phyloP scores from a whole-genome alignment of 2,329 filamentous ascomycete species.

The Capronia coronata region DNA sequence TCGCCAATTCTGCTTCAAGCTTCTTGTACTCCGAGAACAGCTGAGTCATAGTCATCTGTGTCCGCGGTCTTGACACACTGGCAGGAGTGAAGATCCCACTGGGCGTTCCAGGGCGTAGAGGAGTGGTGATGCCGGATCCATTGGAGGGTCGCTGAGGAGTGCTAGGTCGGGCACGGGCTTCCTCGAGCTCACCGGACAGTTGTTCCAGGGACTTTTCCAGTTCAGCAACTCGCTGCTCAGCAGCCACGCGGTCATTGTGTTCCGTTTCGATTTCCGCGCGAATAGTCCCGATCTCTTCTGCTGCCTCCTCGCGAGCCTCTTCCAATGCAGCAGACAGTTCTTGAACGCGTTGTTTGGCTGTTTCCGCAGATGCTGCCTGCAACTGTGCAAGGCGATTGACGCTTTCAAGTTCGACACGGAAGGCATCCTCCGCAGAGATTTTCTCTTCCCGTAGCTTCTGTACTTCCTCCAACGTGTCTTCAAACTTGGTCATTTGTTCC shows the following conservation, averaged over 20 bases:
- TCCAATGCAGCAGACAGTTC: constrained; percentile 53
- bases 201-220: constrained; percentile 58
- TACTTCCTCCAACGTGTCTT: constrained; percentile 73
- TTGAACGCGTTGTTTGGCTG: constrained; percentile 53
- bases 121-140: constrained; percentile 44
- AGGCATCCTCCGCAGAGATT: constrained; percentile 74
- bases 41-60: constrained; percentile 58
- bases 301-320: constrained; percentile 56
- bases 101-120: constrained; percentile 46
- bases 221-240: constrained; percentile 58
- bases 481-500: constrained; percentile 76
- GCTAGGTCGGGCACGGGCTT: constrained; percentile 41
- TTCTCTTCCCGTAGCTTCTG: constrained; percentile 81
- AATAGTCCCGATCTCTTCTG: constrained; percentile 50
- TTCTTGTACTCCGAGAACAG: constrained; percentile 57
- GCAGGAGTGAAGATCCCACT: constrained; percentile 47
- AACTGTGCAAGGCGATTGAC: constrained; percentile 72
- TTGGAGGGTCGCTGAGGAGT: constrained; percentile 51
- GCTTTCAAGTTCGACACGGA: constrained; percentile 77
- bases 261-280: constrained; percentile 51
- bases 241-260: constrained; percentile 54
- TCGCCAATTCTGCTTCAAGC: constrained; percentile 62
- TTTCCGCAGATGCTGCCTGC: constrained; percentile 54
- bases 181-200: constrained; percentile 50
- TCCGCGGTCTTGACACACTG: constrained; percentile 44